Conservation (phyloP, 2,329 filamentous ascomycete genomes). For the Aspergillus ochraceus region DNA sequence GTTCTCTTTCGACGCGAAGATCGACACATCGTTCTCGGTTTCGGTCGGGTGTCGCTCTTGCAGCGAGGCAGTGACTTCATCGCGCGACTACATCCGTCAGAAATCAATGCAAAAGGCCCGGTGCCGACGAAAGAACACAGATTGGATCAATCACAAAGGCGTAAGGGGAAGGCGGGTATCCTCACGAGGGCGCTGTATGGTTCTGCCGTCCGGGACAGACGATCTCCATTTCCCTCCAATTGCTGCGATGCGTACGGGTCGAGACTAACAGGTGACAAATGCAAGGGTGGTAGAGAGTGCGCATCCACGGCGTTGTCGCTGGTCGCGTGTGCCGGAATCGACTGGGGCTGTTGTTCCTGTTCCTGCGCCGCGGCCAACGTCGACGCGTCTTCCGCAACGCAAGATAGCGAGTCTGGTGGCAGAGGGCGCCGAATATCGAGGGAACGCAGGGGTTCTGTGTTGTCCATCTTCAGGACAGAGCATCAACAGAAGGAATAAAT, state of each 20-base stretch:
- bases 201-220: slow-evolving; percentile 15
- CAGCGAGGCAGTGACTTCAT: slow-evolving; percentile 14
- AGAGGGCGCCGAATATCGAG: slow-evolving; percentile 20
- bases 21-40: slow-evolving; percentile 13
- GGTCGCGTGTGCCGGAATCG: slow-evolving; percentile 17
- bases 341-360: slow-evolving; percentile 6
- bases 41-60: slow-evolving; percentile 18
- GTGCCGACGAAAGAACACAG: background rate
- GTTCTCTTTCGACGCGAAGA: slow-evolving; percentile 23
- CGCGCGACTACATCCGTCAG: slow-evolving; percentile 6
- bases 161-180: slow-evolving; percentile 8
- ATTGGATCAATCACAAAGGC: background rate
- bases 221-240: slow-evolving; percentile 15
- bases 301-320: slow-evolving; percentile 14
- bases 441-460: slow-evolving; percentile 13
- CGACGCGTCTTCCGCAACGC: slow-evolving; percentile 25
- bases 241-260: slow-evolving; percentile 15
- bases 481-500: background rate
- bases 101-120: background rate
- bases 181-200: slow-evolving; percentile 7
- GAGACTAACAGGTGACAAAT: slow-evolving; percentile 23
- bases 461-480: slow-evolving; percentile 26
- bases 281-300: slow-evolving; percentile 29
- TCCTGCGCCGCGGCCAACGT: slow-evolving; percentile 17
- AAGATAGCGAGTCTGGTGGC: slow-evolving; percentile 21